Percentiles rank a stretch among this genome's conserved stretches.
Evolutionary conservation across 768 basidiomycete genomes (phyloP).

Genomic region (Gloeopeniophorella convolvens): DNA sequence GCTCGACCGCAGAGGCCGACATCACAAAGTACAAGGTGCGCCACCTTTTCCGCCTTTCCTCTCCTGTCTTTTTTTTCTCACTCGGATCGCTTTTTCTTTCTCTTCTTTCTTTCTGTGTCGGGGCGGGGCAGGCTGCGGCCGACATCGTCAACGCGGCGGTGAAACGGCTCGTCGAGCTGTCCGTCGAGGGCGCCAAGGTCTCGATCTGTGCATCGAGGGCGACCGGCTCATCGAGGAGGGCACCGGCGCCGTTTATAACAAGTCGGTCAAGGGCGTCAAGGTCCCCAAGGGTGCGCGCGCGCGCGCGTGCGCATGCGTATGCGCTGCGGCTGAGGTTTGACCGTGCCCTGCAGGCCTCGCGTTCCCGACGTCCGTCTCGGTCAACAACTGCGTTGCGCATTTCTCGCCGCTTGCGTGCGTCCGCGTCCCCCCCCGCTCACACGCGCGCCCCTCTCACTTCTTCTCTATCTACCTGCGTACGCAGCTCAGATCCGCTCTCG

Average conservation of each 20-base stretch:
- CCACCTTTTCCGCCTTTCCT: neutral
- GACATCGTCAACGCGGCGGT: conserved; percentile 83
- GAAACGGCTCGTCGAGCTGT: conserved; percentile 74
- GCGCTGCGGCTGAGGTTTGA: neutral
- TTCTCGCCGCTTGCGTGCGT: conserved; percentile 93
- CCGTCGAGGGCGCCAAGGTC: conserved; percentile 76
- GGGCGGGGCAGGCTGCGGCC: conserved; percentile 67
- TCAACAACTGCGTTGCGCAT: conserved; percentile 94
- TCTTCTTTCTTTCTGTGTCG: conserved; percentile 2
- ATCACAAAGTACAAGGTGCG: conserved; percentile 83
- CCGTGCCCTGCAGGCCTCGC: conserved; percentile 81
- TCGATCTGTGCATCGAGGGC: conserved; percentile 89
- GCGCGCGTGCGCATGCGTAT: neutral
- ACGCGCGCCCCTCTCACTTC: neutral
- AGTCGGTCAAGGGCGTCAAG: conserved; percentile 82
- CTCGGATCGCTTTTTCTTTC: neutral
- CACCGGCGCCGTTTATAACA: conserved; percentile 84
- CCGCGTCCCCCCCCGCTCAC: neutral
- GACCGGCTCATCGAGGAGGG: conserved; percentile 90
- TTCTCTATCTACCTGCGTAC: conserved; percentile 15
- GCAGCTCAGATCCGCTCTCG: conserved; percentile 69
- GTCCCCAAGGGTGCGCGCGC: conserved; percentile 67
- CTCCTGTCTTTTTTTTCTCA: too few relatives aligned
- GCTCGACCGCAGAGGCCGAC: conserved; percentile 61
- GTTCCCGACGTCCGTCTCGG: conserved; percentile 89